Conservation (phyloP, 164 flowering plant genomes). For the Akebia trifoliata region DNA sequence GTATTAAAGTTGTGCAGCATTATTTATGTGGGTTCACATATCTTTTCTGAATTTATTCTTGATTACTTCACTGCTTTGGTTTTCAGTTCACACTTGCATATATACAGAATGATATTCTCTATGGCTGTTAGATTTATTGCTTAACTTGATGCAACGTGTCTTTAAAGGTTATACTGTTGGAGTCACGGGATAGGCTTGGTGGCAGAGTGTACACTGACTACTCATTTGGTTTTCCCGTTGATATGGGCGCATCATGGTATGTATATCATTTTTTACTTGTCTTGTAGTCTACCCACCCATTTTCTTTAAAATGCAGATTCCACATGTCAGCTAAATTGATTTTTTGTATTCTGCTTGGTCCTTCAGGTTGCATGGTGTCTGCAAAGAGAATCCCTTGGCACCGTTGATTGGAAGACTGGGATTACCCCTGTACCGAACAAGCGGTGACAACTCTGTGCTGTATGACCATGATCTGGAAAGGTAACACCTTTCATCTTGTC, state of each 20-base stretch:
- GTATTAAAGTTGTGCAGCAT: constrained; percentile 24
- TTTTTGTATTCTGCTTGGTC: neutral
- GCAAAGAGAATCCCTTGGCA: constrained; percentile 93
- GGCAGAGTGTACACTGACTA: constrained; percentile 77
- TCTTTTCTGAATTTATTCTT: neutral
- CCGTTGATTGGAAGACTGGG: constrained; percentile 80
- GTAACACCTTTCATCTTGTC: constrained; percentile 19
- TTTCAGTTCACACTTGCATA: too few species aligned
- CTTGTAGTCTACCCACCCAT: neutral
- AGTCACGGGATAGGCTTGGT: constrained; percentile 83
- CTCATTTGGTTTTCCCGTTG: constrained; percentile 91
- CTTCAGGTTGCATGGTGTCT: constrained; percentile 94
- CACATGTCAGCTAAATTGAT: neutral
- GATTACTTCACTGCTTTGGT: neutral
- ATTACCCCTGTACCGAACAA: constrained; percentile 86
- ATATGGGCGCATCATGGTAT: constrained; percentile 94
- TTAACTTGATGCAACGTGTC: neutral
- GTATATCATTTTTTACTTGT: neutral
- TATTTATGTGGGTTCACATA: neutral
- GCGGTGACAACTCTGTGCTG: constrained; percentile 94
- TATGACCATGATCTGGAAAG: constrained; percentile 98
- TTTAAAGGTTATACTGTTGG: constrained; percentile 67
- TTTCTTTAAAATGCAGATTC: neutral
- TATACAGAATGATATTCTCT: neutral
- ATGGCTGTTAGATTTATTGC: neutral